phyloP scores from a whole-genome alignment of 2,329 filamentous ascomycete species.

The Hymenoscyphus infarciens region DNA sequence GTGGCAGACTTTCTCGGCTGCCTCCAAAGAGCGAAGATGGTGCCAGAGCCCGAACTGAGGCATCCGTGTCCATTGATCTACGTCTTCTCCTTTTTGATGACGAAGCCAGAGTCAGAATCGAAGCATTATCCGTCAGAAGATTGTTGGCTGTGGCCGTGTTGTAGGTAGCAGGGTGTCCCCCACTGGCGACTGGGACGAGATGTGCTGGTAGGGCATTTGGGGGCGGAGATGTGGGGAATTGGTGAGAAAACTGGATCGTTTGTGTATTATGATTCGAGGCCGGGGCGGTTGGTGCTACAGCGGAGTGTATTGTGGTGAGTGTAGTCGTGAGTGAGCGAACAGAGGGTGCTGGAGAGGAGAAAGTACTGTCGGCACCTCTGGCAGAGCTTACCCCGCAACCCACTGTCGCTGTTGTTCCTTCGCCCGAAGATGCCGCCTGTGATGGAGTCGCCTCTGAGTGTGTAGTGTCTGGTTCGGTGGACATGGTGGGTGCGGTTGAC shows the following conservation, averaged over 20 bases:
- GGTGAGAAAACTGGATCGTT: constrained; percentile 59
- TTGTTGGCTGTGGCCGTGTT: constrained; percentile 77
- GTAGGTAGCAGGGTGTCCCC: constrained; percentile 65
- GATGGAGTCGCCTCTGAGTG: constrained; percentile 74
- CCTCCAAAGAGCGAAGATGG: constrained; percentile 80
- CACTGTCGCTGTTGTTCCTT: constrained; percentile 70
- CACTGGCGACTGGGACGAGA: constrained; percentile 48
- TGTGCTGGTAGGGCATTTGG: constrained; percentile 71
- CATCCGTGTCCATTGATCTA: constrained; percentile 80
- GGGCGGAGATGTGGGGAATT: constrained; percentile 60
- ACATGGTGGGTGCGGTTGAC: constrained; percentile 58
- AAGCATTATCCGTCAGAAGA: constrained; percentile 78
- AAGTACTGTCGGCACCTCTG: constrained; percentile 71
- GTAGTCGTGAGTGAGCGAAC: constrained; percentile 79
- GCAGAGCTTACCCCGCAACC: constrained; percentile 63
- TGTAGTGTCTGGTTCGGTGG: constrained; percentile 76
- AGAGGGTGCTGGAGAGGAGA: constrained; percentile 78
- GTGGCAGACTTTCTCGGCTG: constrained; percentile 72
- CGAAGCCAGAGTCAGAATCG: constrained; percentile 78
- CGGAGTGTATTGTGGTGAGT: constrained; percentile 80
- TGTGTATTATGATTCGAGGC: constrained; percentile 31
- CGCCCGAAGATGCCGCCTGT: constrained; percentile 61
- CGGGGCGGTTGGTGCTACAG: constrained; percentile 44
- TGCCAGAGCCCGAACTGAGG: constrained; percentile 78
- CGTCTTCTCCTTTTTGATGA: constrained; percentile 75